Conservation (phyloP, 371 early-diverging fungal genomes). For the Entomophthora muscae region DNA sequence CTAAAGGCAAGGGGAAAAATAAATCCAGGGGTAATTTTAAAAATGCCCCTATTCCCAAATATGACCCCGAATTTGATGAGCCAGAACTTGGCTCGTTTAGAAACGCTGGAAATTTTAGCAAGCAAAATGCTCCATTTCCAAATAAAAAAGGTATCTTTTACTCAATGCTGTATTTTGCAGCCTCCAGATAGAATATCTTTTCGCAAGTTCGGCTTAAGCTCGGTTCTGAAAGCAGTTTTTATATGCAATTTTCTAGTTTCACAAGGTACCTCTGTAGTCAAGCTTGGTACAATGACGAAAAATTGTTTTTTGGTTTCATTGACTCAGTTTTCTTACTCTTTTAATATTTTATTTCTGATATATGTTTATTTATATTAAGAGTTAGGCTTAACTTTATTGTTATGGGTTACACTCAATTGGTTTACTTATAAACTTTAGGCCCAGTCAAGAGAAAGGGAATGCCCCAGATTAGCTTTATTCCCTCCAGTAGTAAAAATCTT, state of each 20-base stretch:
- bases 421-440: not conserved
- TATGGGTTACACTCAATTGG: too few relatives aligned
- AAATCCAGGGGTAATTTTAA: not conserved
- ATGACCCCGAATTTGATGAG: not conserved
- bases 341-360: not conserved
- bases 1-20: not conserved
- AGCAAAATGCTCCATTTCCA: not conserved
- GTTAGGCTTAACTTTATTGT: too few relatives aligned
- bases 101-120: not conserved
- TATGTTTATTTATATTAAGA: not conserved
- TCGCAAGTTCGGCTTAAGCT: not conserved
- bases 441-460: not conserved
- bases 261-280: not conserved
- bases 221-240: not conserved
- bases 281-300: not conserved
- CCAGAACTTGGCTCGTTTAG: not conserved
- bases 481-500: not conserved
- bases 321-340: not conserved
- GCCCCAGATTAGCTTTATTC: not conserved
- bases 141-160: not conserved
- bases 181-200: not conserved
- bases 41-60: not conserved
- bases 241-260: not conserved
- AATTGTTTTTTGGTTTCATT: not conserved
- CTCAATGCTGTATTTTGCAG: not conserved